phyloP scores from a whole-genome alignment of 805 yeast species.

The Naumovozyma castellii region DNA sequence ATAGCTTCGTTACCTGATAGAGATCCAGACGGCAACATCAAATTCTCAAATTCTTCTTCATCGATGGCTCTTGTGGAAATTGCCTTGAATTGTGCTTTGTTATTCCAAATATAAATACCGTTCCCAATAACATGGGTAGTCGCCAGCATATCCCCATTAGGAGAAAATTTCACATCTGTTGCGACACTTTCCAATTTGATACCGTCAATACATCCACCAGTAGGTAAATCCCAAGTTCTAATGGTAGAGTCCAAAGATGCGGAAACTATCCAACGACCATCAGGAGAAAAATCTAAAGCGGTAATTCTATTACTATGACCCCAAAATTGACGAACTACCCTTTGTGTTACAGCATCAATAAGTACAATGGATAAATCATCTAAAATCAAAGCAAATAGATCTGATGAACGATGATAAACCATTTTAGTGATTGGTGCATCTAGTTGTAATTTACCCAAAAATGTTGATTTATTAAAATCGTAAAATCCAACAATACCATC shows the following conservation, averaged over 20 bases:
- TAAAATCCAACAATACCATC: slow-evolving; percentile 86
- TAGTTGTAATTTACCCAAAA: slow-evolving; percentile 55
- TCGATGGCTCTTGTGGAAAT: slow-evolving; percentile 67
- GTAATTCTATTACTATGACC: slow-evolving; percentile 90
- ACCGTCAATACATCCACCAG: slow-evolving; percentile 95
- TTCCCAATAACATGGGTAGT: slow-evolving; percentile 85
- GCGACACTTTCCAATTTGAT: slow-evolving; percentile 69
- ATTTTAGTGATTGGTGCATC: slow-evolving; percentile 71
- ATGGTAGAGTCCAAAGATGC: slow-evolving; percentile 77
- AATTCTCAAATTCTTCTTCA: slow-evolving; percentile 58
- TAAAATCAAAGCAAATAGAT: slow-evolving; percentile 71
- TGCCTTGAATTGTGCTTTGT: slow-evolving; percentile 72
- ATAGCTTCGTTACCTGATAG: slow-evolving; percentile 68
- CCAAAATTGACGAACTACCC: slow-evolving; percentile 73
- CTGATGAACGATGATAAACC: slow-evolving; percentile 74
- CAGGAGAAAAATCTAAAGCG: slow-evolving; percentile 80
- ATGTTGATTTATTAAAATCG: slow-evolving; percentile 65
- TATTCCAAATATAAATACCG: slow-evolving; percentile 90
- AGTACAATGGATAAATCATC: slow-evolving; percentile 82
- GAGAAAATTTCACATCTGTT: slow-evolving; percentile 71
- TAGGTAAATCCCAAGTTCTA: slow-evolving; percentile 95
- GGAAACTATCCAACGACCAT: slow-evolving; percentile 90
- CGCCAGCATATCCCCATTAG: slow-evolving; percentile 82
- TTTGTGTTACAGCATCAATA: slow-evolving; percentile 71
- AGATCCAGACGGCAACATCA: slow-evolving; percentile 63